A percentile compares a stretch with the other conserved stretches of the same genome.
Evolutionary conservation across 768 basidiomycete species (phyloP).

Genomic region (Rhizopogon vulgaris): DNA sequence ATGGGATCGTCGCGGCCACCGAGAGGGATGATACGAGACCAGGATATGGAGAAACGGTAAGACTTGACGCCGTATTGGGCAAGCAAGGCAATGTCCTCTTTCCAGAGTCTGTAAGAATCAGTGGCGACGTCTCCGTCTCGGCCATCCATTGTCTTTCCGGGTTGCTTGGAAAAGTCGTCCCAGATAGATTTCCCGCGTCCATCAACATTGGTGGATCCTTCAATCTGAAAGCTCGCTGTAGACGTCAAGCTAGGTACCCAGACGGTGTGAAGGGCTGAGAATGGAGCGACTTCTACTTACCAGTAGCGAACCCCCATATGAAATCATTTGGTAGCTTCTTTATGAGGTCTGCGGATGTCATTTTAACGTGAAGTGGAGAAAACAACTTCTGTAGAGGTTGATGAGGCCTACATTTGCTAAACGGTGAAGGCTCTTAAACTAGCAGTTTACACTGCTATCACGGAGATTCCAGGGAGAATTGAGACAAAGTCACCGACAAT

Average conservation of each 20-base stretch:
- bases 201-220: slow-evolving; percentile 55
- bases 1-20: slow-evolving; percentile 70
- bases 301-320: slow-evolving; percentile 69
- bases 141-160: slow-evolving; percentile 67
- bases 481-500: slow-evolving; percentile 37
- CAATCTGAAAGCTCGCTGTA: slow-evolving; percentile 67
- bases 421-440: slow-evolving; percentile 32
- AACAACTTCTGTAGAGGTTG: slow-evolving; percentile 21
- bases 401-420: slow-evolving; percentile 19
- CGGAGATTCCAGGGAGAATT: slow-evolving; percentile 24
- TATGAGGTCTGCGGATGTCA: slow-evolving; percentile 23
- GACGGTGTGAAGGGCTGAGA: not conserved
- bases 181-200: slow-evolving; percentile 68
- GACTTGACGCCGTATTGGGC: slow-evolving; percentile 59
- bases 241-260: slow-evolving; percentile 1
- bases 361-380: slow-evolving; percentile 12
- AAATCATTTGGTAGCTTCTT: slow-evolving; percentile 52
- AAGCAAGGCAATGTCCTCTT: slow-evolving; percentile 59
- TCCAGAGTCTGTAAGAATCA: slow-evolving; percentile 65
- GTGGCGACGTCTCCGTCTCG: slow-evolving; percentile 64
- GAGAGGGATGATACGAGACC: slow-evolving; percentile 70
- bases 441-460: slow-evolving; percentile 23
- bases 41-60: slow-evolving; percentile 73
- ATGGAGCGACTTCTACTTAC: slow-evolving; percentile 29
- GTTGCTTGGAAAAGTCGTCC: slow-evolving; percentile 63